phyloP scores from a whole-genome alignment of 1,284 basidiomycete species.

The Leccinum pachyderme region DNA sequence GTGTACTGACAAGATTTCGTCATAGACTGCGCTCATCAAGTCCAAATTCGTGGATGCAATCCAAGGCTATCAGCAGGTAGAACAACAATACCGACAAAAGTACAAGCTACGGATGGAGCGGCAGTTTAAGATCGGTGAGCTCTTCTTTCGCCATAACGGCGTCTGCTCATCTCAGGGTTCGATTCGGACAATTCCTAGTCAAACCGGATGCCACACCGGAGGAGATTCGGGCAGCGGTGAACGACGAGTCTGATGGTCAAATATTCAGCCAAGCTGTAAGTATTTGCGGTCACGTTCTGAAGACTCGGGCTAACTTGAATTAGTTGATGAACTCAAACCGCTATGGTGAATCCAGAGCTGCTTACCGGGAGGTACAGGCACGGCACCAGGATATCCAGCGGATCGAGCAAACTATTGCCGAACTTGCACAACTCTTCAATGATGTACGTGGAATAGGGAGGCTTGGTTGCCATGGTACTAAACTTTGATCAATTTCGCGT shows the following conservation, averaged over 20 bases:
- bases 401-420: conserved; percentile 90
- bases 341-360: conserved; percentile 86
- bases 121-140: conserved; percentile 90
- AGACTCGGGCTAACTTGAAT: neutral
- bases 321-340: conserved; percentile 90
- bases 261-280: conserved; percentile 94
- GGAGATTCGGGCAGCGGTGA: conserved; percentile 85
- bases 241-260: conserved; percentile 82
- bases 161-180: neutral
- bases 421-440: conserved; percentile 94
- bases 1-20: neutral
- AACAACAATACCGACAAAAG: conserved; percentile 90
- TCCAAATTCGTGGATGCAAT: conserved; percentile 85
- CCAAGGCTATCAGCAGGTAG: conserved; percentile 85
- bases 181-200: conserved; percentile 45
- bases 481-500: conserved; percentile 6
- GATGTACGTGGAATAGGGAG: conserved; percentile 54
- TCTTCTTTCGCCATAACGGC: neutral
- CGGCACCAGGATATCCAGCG: conserved; percentile 94
- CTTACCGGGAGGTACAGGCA: conserved; percentile 94
- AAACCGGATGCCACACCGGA: conserved; percentile 94
- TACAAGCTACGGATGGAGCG: conserved; percentile 95
- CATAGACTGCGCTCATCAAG: conserved; percentile 71
- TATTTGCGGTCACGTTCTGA: conserved; percentile 11
- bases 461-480: neutral